A percentile compares a stretch with the other conserved stretches of the same genome.
Conservation (phyloP, 768 basidiomycete genomes). For the Naganishia kalamii region DNA sequence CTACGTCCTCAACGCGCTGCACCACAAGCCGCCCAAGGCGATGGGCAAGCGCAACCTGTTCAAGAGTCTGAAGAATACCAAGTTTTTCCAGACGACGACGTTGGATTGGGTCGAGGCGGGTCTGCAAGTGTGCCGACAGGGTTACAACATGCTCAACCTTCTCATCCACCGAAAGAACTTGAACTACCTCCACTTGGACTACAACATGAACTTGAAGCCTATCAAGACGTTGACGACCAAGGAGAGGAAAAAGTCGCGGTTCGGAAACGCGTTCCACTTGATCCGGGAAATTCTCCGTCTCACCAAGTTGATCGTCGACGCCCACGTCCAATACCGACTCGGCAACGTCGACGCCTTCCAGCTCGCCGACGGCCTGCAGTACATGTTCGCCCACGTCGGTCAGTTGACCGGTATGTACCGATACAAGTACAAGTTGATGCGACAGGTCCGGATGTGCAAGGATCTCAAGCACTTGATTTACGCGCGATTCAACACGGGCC, state of each 20-base stretch:
- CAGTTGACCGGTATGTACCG: constrained; percentile 99
- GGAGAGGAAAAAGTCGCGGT: constrained; percentile 98
- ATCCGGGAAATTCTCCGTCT: constrained; percentile 96
- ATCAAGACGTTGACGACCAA: constrained; percentile 91
- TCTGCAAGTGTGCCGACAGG: constrained; percentile 94
- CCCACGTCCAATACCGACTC: constrained; percentile 95
- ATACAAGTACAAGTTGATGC: constrained; percentile 99
- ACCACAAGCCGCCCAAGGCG: constrained; percentile 81
- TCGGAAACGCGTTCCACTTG: constrained; percentile 85
- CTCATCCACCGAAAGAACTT: constrained; percentile 97
- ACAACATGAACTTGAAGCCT: constrained; percentile 98
- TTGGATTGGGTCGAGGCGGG: constrained; percentile 99
- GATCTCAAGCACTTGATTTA: constrained; percentile 94
- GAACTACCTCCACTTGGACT: constrained; percentile 91
- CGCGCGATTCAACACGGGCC: constrained; percentile 98
- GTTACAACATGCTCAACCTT: constrained; percentile 98
- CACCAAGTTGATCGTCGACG: constrained; percentile 97
- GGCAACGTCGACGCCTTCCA: constrained; percentile 99
- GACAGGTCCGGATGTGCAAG: constrained; percentile 99
- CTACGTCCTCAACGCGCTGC: constrained; percentile 89
- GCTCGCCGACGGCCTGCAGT: constrained; percentile 94
- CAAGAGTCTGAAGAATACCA: constrained; percentile 78
- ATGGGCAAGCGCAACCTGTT: constrained; percentile 98
- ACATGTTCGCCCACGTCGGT: constrained; percentile 94
- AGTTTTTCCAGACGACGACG: constrained; percentile 98